phyloP scores from a whole-genome alignment of 2,329 filamentous ascomycete species.

The Colletotrichum sp. region DNA sequence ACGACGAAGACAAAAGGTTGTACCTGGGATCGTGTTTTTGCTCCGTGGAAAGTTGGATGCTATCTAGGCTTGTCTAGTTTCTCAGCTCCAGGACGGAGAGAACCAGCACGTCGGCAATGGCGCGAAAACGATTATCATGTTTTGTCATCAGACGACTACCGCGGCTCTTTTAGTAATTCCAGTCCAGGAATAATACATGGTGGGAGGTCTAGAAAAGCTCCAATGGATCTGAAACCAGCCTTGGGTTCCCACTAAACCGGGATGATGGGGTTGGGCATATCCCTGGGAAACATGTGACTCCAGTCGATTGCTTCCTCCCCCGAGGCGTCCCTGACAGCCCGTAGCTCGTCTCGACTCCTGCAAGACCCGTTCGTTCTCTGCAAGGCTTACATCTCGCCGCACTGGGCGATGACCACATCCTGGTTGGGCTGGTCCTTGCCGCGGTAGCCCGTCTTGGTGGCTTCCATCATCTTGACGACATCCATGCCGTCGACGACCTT shows the following conservation, averaged over 20 bases:
- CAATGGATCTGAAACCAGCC: not conserved
- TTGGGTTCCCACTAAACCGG: not conserved
- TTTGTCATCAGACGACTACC: not conserved
- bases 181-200: not conserved
- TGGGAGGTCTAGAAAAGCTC: not conserved
- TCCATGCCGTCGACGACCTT: constrained; percentile 90
- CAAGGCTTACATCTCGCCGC: constrained; percentile 81
- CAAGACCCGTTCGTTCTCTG: not conserved
- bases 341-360: not conserved
- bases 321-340: not conserved
- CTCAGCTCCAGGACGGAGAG: not conserved
- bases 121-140: not conserved
- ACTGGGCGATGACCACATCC: constrained; percentile 84
- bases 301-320: not conserved
- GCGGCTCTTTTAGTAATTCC: not conserved
- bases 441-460: constrained; percentile 77
- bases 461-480: constrained; percentile 90
- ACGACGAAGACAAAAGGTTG: not conserved
- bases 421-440: constrained; percentile 82
- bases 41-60: not conserved
- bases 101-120: not conserved
- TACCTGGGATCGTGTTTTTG: not conserved
- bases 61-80: not conserved
- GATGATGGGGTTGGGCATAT: not conserved
- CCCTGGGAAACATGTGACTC: not conserved